phyloP scores from a whole-genome alignment of 768 basidiomycete species.

The Neoboletus magnificus region DNA sequence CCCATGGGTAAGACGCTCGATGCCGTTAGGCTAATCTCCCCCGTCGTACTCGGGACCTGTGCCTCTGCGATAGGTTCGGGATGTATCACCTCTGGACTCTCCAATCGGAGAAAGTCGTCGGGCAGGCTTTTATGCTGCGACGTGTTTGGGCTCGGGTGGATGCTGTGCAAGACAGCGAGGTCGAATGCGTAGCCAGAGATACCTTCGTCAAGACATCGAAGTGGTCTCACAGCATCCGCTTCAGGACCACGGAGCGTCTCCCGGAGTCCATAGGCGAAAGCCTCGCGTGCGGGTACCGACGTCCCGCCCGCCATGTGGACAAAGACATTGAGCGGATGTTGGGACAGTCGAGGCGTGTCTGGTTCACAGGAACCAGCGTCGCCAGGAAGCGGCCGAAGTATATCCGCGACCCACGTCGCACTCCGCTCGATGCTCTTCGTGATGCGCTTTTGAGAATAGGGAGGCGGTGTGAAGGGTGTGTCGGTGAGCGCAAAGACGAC shows the following conservation, averaged over 20 bases:
- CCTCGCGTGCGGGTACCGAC: conserved; percentile 52
- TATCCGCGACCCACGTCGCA: conserved; percentile 54
- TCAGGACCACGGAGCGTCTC: conserved; percentile 59
- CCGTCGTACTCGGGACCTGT: conserved; percentile 4
- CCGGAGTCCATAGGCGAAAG: conserved; percentile 56
- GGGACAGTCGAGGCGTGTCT: background rate
- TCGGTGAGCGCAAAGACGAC: conserved; percentile 70
- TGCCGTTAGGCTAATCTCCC: background rate
- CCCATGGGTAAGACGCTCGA: background rate
- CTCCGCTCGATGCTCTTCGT: conserved; percentile 75
- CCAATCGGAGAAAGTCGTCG: conserved; percentile 13
- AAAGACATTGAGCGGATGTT: conserved; percentile 47
- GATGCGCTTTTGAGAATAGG: conserved; percentile 74
- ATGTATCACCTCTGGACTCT: conserved; percentile 10
- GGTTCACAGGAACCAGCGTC: background rate
- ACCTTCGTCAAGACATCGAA: conserved; percentile 62
- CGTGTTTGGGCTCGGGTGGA: conserved; percentile 13
- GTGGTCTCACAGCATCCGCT: conserved; percentile 46
- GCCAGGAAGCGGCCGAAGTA: conserved; percentile 39
- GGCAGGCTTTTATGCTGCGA: conserved; percentile 14
- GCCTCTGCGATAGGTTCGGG: conserved; percentile 5
- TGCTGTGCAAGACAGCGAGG: conserved; percentile 46
- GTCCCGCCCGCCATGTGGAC: conserved; percentile 69
- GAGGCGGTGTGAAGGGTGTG: conserved; percentile 58
- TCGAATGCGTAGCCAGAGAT: conserved; percentile 71